Evolutionary conservation across 2,329 filamentous ascomycete species (phyloP).

Genomic region (Fusarium secorum): DNA sequence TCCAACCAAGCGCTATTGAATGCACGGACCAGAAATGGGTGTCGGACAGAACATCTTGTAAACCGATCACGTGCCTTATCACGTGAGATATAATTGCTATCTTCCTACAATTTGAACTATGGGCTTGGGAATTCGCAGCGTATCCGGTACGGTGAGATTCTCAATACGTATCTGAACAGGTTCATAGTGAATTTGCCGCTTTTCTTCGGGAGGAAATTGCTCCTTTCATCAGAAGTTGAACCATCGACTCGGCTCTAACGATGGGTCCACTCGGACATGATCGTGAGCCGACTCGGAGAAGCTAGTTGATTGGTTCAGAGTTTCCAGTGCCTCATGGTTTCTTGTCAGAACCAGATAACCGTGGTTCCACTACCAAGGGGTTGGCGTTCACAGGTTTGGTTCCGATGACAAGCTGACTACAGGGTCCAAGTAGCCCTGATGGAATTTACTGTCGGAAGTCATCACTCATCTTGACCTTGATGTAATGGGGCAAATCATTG

Average conservation of each 20-base stretch:
- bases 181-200: not conserved
- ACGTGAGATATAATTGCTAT: not conserved
- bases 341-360: conserved; percentile 18
- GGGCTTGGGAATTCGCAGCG: not conserved
- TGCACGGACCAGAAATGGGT: conserved; percentile 6
- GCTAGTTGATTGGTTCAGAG: conserved; percentile 23
- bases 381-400: not conserved
- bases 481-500: conserved; percentile 27
- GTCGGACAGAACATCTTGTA: fast-evolving
- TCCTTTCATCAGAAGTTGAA: not conserved
- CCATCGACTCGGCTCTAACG: conserved; percentile 22
- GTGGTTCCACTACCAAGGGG: not conserved
- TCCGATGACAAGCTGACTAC: not conserved
- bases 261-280: conserved; percentile 28
- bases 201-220: not conserved
- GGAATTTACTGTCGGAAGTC: not conserved
- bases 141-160: too few species aligned
- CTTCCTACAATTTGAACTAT: not conserved
- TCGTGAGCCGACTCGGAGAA: conserved; percentile 16
- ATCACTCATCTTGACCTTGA: conserved; percentile 18
- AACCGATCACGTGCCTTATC: not conserved
- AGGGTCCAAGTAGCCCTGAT: not conserved
- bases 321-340: conserved; percentile 13
- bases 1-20: not conserved
- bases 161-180: not conserved